Base-by-base conservation (phyloP, 2,329 filamentous ascomycete genomes). In the Xylariaceae sp. region DNA sequence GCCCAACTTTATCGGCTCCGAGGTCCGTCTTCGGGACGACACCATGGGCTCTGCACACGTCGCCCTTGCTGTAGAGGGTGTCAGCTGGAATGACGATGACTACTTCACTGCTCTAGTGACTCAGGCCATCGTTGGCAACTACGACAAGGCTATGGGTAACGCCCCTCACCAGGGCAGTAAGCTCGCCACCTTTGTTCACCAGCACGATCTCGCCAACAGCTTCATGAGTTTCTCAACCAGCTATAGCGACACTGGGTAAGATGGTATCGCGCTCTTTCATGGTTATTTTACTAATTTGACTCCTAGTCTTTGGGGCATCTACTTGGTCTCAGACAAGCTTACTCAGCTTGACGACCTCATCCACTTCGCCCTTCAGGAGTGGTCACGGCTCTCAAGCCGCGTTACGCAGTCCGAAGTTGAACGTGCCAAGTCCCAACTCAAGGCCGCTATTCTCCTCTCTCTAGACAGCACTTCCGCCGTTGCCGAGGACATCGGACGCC, bases 201-300 rank as follows among this genome's bases (percentile, higher is more conserved):
- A 95, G 77, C 85, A 97, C 78, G 87, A 91, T 74, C 84, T 99
- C 60, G 94, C 94, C 75, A 99, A 96, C 81, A 96, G 91, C 84
- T 99, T 96, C 83, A 99, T 99, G 95, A 95, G 89, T 80, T 99
- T 99, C 80, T 96, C 91, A 64, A 99, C 94, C 65, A 96, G 90
- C 81, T 99, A 99, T 80, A 97, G 91, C 71, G 94, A 99, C 75
- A 99, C 94, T 73, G 94, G 91, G 91, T 96, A 84, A 75, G 86
- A 73, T 50, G 43, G 26, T 4, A 26, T 9, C 29, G 41, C 47
- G 7, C 29, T 7, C 30, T 43, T 46, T 31, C 12, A 11, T 37
- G 11, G 27, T 48, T 29, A 41, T n/a, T 56, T 32, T 32, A 42
- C 57, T 66, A 63, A 65, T 30, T 4, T 52, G 30, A 55, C 30